Evolutionary conservation across 371 early-diverging fungal genomes (phyloP).

Genomic region (Mortierella sp.): DNA sequence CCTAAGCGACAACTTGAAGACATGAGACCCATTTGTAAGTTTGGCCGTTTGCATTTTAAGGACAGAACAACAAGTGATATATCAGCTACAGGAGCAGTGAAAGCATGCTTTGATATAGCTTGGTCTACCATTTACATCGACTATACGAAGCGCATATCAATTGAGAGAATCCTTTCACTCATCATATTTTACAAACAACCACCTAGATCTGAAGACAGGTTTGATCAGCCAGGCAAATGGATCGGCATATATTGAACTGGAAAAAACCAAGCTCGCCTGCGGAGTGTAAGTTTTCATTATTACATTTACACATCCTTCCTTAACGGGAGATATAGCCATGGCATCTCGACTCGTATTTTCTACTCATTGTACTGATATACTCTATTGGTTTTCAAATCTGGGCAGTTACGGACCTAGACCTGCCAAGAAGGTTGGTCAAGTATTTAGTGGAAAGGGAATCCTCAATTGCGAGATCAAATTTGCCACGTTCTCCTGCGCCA

Average conservation of each 20-base stretch:
- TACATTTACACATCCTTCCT: too few relatives aligned
- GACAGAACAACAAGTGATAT: background rate
- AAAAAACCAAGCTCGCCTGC: slow-evolving; percentile 88
- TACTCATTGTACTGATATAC: background rate
- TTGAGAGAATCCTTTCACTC: too few relatives aligned
- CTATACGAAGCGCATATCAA: too few relatives aligned
- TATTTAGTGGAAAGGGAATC: slow-evolving; percentile 71
- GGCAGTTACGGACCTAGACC: slow-evolving; percentile 83
- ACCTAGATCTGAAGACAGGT: slow-evolving; percentile 84
- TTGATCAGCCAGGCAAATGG: slow-evolving; percentile 89
- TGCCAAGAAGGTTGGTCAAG: slow-evolving; percentile 37
- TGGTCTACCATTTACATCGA: too few relatives aligned
- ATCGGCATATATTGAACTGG: slow-evolving; percentile 91
- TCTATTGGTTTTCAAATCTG: background rate
- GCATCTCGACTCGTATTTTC: too few relatives aligned
- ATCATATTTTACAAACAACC: too few relatives aligned
- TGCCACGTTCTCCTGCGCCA: slow-evolving; percentile 86
- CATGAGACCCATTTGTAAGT: slow-evolving; percentile 73
- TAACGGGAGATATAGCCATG: too few relatives aligned
- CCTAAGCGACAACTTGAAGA: slow-evolving; percentile 70
- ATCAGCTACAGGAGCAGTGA: background rate
- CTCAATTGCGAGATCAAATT: slow-evolving; percentile 92
- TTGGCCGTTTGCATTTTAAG: background rate
- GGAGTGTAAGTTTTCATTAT: slow-evolving; percentile 79
- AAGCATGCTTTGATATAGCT: too few relatives aligned